Evolutionary conservation across 2,329 filamentous ascomycete species (phyloP).

Genomic region (Fonsecaea multimorphosa): DNA sequence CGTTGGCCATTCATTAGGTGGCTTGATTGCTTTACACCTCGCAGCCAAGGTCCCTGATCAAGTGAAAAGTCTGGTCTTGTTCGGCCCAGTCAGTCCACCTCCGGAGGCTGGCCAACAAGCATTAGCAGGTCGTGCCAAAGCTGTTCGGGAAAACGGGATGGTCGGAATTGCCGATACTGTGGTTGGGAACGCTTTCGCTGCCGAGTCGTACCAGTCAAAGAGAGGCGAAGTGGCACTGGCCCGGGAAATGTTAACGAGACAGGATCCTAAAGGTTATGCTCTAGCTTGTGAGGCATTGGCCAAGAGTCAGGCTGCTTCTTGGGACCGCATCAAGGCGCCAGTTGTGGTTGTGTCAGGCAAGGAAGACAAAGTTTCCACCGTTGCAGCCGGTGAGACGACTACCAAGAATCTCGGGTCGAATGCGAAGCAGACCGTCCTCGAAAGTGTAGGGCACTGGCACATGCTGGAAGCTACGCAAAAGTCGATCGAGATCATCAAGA

Average conservation of each 20-base stretch:
- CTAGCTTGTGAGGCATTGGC: conserved; percentile 60
- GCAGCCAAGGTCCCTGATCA: conserved; percentile 48
- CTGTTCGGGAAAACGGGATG: conserved; percentile 55
- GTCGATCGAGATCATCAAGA: conserved; percentile 18
- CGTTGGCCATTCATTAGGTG: conserved; percentile 57
- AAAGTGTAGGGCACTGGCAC: conserved; percentile 57
- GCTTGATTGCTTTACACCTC: conserved; percentile 55
- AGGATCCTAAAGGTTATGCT: conserved; percentile 61
- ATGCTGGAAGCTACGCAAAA: conserved; percentile 54
- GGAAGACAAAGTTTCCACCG: conserved; percentile 53
- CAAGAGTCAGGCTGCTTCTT: conserved; percentile 4
- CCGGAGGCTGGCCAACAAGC: conserved; percentile 45
- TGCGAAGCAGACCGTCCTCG: conserved; percentile 25
- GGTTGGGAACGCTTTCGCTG: conserved; percentile 31
- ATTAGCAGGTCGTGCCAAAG: conserved; percentile 46
- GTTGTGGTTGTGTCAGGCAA: conserved; percentile 53
- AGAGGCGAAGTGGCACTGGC: conserved; percentile 14
- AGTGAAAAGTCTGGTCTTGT: conserved; percentile 53
- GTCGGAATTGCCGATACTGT: conserved; percentile 47
- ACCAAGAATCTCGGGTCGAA: conserved; percentile 36
- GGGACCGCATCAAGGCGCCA: conserved; percentile 39
- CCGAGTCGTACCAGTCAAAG: conserved; percentile 15
- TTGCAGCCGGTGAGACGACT: conserved; percentile 43
- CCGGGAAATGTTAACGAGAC: conserved; percentile 34
- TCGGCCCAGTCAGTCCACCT: conserved; percentile 56